Base-by-base conservation (phyloP, 2,329 filamentous ascomycete genomes). In the Arthrobotrys entomopaga region DNA sequence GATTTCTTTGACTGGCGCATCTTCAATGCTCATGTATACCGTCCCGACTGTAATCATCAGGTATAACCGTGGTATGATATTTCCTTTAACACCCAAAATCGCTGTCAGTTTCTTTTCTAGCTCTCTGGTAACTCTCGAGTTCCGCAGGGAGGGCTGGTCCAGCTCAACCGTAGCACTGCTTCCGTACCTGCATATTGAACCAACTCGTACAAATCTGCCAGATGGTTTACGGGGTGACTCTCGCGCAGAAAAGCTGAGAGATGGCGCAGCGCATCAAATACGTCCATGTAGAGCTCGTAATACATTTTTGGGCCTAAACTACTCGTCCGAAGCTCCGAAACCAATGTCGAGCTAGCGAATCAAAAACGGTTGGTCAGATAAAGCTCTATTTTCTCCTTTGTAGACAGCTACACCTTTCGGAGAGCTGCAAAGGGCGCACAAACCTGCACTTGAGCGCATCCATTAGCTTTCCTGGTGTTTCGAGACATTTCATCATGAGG, bases 361-460 rank as follows among this genome's bases (percentile, higher is more conserved):
- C 42, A 15, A 15, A 15, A 46, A 46, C 1, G 16, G 42, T 46
- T 46, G 16, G 13, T n/a, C 16, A n/a, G 42, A 46, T 46, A 46
- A 40, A 46, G 16, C 42, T n/a, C 13, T 19, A 46, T n/a, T 15
- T 19, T 46, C 16, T 46, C 1, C 42, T 46, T 15, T 2, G 11
- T 46, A 46, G 11, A 4, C 4, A 50, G 19, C 46, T 50, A 16
- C 8, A n/a, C 40, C 29, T 34, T 8, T 24, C 6, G 7, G 48
- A 24, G 13, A 22, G n/a, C 24, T 50, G 16, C n/a, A 34, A 40
- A n/a, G 16, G 22, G 65, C 56, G 40, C 77, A 85, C 90, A 80
- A 87, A 98, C 95, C 93, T 97, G 91, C 94, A 98, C 85, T 99
- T 99, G 80, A 99, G 88, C 79, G 95, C 95, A 85, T 99, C 95